Base-by-base conservation (phyloP, 2,329 filamentous ascomycete species). In the Epichloe baconii region DNA sequence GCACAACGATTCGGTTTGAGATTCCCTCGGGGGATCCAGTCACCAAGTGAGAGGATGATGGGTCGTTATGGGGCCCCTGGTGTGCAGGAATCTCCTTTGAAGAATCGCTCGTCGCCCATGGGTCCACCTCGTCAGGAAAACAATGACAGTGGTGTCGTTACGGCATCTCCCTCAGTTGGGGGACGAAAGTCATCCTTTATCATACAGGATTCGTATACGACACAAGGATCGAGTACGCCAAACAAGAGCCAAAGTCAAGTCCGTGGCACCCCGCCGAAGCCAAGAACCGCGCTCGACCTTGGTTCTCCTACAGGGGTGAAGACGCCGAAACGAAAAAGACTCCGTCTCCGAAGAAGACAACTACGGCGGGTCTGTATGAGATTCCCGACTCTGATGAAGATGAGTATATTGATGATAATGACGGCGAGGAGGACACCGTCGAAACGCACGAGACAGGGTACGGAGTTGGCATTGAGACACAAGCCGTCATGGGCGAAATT, bases 321-420 rank as follows among this genome's bases (percentile, higher is more conserved):
- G 43, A 44, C 47, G 44, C 50, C 57, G 50, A 44, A 54, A 23
- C 31, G 21, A 36, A 51, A 11, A 49, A 51, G 42, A 59, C 54
- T 14, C 51, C 55, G 11, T 57, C 54, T 34, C 54, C 54, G 1
- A 17, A 26, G 15, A 53, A 50, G 37, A 40, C 14, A 17, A 21
- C 44, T 3, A 31, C 14, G 11, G 47, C 36, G 21, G 50, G 35
- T 0, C 12, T 49, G 3, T 52, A 47, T 19, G 72, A 76, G 52
- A 76, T 78, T 34, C 71, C 74, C 0, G 75, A 78, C 53, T 75
- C 74, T 1, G 75, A 61, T 2, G 59, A 61, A 15, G 61, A 61
- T 21, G 44, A n/a, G 14, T 31, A 47, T 2, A 10, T 11, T 46
- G 34, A 46, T 37, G 44, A 35, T 10, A 11, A 14, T 2, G 45